Evolutionary conservation across 2,329 filamentous ascomycete genomes (phyloP).

Genomic region (Alternaria incomplexa): DNA sequence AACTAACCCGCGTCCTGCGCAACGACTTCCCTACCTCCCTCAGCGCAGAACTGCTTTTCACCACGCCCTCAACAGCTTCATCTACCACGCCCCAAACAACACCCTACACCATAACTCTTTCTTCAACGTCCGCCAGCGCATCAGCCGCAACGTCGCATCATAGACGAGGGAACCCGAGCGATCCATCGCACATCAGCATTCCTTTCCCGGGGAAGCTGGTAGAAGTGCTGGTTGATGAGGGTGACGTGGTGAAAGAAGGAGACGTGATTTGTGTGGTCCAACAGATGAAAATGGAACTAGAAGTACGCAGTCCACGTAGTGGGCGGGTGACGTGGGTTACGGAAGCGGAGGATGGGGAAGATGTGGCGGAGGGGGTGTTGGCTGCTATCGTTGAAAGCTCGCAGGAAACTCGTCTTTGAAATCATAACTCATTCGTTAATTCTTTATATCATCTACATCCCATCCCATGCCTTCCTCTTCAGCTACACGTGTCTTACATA

Average conservation of each 20-base stretch:
- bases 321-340: slow-evolving; percentile 60
- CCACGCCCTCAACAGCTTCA: slow-evolving; percentile 56
- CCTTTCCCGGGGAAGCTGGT: slow-evolving; percentile 66
- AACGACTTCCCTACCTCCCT: slow-evolving; percentile 67
- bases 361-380: slow-evolving; percentile 63
- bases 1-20: slow-evolving; percentile 60
- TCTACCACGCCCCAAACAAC: slow-evolving; percentile 41
- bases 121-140: slow-evolving; percentile 52
- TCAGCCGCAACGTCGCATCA: slow-evolving; percentile 52
- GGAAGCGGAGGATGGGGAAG: slow-evolving; percentile 61
- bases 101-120: slow-evolving; percentile 55
- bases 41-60: slow-evolving; percentile 61
- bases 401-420: slow-evolving; percentile 11
- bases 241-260: slow-evolving; percentile 60
- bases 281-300: slow-evolving; percentile 75
- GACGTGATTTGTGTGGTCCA: slow-evolving; percentile 65
- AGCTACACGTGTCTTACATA: slow-evolving; percentile 16
- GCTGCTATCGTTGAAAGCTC: slow-evolving; percentile 55
- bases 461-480: accelerated
- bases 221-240: slow-evolving; percentile 63
- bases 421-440: not conserved
- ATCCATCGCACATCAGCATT: slow-evolving; percentile 61
- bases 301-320: slow-evolving; percentile 59
- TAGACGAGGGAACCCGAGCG: slow-evolving; percentile 56
- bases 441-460: not conserved